Evolutionary conservation across 176 grass and related monocot species (phyloP).

Genomic region (Dendrocalamus sinicus): DNA sequence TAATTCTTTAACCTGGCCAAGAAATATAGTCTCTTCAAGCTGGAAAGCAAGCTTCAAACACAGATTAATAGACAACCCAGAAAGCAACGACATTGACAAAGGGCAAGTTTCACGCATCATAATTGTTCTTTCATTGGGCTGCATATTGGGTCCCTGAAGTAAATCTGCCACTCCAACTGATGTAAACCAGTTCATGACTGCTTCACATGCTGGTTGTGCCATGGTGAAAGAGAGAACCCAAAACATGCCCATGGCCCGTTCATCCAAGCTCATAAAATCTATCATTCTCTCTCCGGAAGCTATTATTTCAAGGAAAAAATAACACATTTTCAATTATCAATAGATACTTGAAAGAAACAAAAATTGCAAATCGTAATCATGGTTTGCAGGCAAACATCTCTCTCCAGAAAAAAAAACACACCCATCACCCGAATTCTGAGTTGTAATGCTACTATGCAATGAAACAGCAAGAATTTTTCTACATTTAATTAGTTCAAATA

Average conservation of each 20-base stretch:
- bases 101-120: conserved; percentile 95
- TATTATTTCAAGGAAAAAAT: conserved; percentile 42
- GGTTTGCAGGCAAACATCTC: conserved; percentile 36
- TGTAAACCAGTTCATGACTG: conserved; percentile 98
- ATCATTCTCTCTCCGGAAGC: conserved; percentile 81
- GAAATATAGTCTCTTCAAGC: conserved; percentile 98
- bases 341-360: conserved; percentile 14
- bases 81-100: conserved; percentile 90
- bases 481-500: conserved; percentile 14
- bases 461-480: conserved; percentile 2
- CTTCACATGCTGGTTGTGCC: conserved; percentile 82
- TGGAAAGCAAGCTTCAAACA: conserved; percentile 96
- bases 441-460: conserved; percentile 9
- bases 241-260: conserved; percentile 93
- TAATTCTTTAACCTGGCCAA: conserved; percentile 72
- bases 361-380: background rate
- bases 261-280: conserved; percentile 95
- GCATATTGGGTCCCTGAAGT: conserved; percentile 81
- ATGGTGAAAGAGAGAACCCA: conserved; percentile 99
- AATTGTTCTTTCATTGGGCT: conserved; percentile 71
- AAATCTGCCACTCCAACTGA: conserved; percentile 81
- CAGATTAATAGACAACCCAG: conserved; percentile 94
- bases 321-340: conserved; percentile 2
- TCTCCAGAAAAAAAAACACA: conserved; percentile 31
- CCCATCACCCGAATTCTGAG: conserved; percentile 12